Conservation (phyloP, 2,329 filamentous ascomycete species). For the Monosporascus cannonballus region DNA sequence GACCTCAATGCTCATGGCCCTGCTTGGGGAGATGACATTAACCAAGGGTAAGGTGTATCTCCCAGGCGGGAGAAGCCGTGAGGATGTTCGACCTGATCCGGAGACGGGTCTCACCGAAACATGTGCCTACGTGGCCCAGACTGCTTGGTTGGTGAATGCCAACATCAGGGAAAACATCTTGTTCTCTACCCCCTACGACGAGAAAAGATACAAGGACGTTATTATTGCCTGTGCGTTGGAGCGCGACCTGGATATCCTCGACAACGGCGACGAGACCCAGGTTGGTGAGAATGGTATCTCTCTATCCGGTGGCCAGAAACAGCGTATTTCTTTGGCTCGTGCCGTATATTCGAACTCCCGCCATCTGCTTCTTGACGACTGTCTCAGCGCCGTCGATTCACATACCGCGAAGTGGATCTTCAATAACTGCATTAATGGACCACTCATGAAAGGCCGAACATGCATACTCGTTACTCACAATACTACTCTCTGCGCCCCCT, state of each 20-base stretch:
- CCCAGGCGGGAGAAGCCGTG: slow-evolving; percentile 77
- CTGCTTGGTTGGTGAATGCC: slow-evolving; percentile 94
- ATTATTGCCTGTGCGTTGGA: slow-evolving; percentile 87
- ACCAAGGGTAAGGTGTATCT: slow-evolving; percentile 76
- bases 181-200: slow-evolving; percentile 75
- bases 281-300: slow-evolving; percentile 98
- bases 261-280: slow-evolving; percentile 85
- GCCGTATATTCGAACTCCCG: slow-evolving; percentile 94
- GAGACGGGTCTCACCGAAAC: slow-evolving; percentile 85
- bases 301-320: slow-evolving; percentile 93
- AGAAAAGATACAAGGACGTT: slow-evolving; percentile 79
- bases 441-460: slow-evolving; percentile 80
- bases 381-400: slow-evolving; percentile 91
- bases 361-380: slow-evolving; percentile 89
- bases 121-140: slow-evolving; percentile 92
- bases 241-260: slow-evolving; percentile 85
- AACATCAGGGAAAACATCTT: slow-evolving; percentile 95
- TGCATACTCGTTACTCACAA: slow-evolving; percentile 97
- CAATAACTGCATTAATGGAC: slow-evolving; percentile 82
- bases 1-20: slow-evolving; percentile 90
- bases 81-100: slow-evolving; percentile 75
- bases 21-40: slow-evolving; percentile 92
- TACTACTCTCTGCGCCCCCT: slow-evolving; percentile 76
- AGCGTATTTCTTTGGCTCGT: slow-evolving; percentile 92
- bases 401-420: slow-evolving; percentile 99